phyloP scores from a whole-genome alignment of 2,329 filamentous ascomycete species.

The Anthostomella pinea region DNA sequence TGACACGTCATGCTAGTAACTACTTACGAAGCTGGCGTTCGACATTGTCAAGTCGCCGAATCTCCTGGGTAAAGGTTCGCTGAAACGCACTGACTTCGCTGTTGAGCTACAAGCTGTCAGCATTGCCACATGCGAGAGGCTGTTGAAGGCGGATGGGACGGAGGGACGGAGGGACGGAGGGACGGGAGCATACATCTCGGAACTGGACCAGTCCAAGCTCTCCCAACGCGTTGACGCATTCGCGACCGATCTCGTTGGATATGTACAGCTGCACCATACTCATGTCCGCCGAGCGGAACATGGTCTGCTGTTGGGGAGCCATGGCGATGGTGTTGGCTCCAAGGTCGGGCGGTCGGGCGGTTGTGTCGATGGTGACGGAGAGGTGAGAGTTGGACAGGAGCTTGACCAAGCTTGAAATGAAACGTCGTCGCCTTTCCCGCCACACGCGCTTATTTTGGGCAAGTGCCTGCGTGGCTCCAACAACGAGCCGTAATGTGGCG shows the following conservation, averaged over 20 bases:
- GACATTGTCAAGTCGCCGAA: conserved; percentile 94
- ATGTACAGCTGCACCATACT: conserved; percentile 99
- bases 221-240: conserved; percentile 93
- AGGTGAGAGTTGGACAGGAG: conserved; percentile 18
- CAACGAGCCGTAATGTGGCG: too few relatives aligned
- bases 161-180: conserved; percentile 14
- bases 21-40: conserved; percentile 90
- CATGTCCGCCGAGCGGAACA: conserved; percentile 99
- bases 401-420: conserved; percentile 16
- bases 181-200: conserved; percentile 70
- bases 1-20: conserved; percentile 11
- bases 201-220: conserved; percentile 97
- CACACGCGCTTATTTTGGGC: too few relatives aligned
- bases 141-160: conserved; percentile 4
- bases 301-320: conserved; percentile 76
- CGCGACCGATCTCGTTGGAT: conserved; percentile 95
- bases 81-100: conserved; percentile 92
- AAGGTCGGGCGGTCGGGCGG: conserved; percentile 16
- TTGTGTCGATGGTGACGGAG: conserved; percentile 17
- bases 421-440: conserved; percentile 21
- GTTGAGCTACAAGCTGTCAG: conserved; percentile 66
- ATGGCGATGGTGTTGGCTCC: conserved; percentile 42
- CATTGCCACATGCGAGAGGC: too few relatives aligned
- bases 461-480: too few relatives aligned
- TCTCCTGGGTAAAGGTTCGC: conserved; percentile 95